phyloP scores from a whole-genome alignment of 2,329 filamentous ascomycete genomes.

The Colletotrichum noveboracense region DNA sequence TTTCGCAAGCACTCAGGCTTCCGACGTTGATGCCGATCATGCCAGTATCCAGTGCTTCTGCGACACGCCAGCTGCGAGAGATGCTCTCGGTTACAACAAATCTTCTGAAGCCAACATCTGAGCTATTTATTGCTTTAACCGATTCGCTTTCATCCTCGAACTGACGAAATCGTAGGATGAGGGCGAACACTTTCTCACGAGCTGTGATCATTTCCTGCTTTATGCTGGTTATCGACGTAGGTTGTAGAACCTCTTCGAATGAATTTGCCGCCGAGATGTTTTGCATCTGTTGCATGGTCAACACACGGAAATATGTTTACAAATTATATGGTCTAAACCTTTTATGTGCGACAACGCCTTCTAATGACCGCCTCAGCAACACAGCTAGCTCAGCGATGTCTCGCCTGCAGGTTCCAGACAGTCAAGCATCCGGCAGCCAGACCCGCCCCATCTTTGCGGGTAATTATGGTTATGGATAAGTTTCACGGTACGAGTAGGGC shows the following conservation, averaged over 20 bases:
- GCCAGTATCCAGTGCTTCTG: constrained; percentile 64
- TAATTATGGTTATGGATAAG: constrained; percentile 33
- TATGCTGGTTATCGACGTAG: constrained; percentile 70
- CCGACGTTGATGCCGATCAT: constrained; percentile 68
- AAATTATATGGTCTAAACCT: too few relatives aligned
- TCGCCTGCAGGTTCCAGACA: constrained; percentile 29
- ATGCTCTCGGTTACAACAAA: constrained; percentile 38
- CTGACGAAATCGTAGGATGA: constrained; percentile 30
- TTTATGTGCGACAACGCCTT: neutral
- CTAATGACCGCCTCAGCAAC: too few relatives aligned
- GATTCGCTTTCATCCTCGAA: constrained; percentile 44
- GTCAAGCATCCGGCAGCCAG: constrained; percentile 76
- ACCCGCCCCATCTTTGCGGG: constrained; percentile 50
- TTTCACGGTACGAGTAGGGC: constrained; percentile 65
- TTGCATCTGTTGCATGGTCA: too few relatives aligned
- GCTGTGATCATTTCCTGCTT: constrained; percentile 33
- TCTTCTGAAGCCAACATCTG: constrained; percentile 41
- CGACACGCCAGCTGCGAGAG: constrained; percentile 47
- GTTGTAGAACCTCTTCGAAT: constrained; percentile 46
- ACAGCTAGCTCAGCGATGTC: too few relatives aligned
- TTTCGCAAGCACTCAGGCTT: constrained; percentile 25
- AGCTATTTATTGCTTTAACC: constrained; percentile 43
- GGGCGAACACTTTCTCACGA: constrained; percentile 37
- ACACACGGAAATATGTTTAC: too few relatives aligned
- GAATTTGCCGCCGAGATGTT: too few relatives aligned